phyloP scores from a whole-genome alignment of 2,329 filamentous ascomycete genomes.

The Trichoderma koningiopsis region DNA sequence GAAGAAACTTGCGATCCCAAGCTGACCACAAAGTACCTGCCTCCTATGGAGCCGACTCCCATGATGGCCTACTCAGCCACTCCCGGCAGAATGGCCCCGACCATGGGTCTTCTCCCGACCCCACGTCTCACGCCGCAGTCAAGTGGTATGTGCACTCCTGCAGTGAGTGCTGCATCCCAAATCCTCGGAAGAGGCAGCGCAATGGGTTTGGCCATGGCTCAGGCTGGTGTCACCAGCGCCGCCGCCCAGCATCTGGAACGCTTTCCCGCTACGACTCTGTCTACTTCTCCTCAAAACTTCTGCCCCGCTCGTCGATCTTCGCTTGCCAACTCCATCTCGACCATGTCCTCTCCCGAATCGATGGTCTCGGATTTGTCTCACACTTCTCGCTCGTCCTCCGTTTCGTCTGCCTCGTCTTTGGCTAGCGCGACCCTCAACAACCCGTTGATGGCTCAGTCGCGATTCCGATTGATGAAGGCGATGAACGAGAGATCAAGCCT shows the following conservation, averaged over 20 bases:
- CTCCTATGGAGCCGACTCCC: slow-evolving; percentile 50
- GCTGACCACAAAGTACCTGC: neutral
- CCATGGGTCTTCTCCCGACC: slow-evolving; percentile 59
- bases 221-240: slow-evolving; percentile 50
- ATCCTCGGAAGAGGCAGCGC: slow-evolving; percentile 54
- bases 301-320: slow-evolving; percentile 59
- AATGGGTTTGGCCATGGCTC: slow-evolving; percentile 63
- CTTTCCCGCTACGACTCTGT: slow-evolving; percentile 49
- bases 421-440: slow-evolving; percentile 60
- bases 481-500: slow-evolving; percentile 57
- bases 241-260: slow-evolving; percentile 55
- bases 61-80: slow-evolving; percentile 47
- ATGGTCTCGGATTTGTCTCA: slow-evolving; percentile 66
- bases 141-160: slow-evolving; percentile 61
- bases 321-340: slow-evolving; percentile 64
- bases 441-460: slow-evolving; percentile 59
- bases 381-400: slow-evolving; percentile 65
- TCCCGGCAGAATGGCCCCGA: slow-evolving; percentile 48
- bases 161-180: slow-evolving; percentile 56
- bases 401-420: slow-evolving; percentile 64
- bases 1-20: slow-evolving; percentile 16
- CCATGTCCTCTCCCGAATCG: slow-evolving; percentile 66
- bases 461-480: slow-evolving; percentile 63
- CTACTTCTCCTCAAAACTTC: slow-evolving; percentile 56
- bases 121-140: slow-evolving; percentile 60